Percentiles rank a stretch among this genome's conserved stretches.
phyloP scores from a whole-genome alignment of 2,329 filamentous ascomycete genomes.

The Penicillium brevicompactum region DNA sequence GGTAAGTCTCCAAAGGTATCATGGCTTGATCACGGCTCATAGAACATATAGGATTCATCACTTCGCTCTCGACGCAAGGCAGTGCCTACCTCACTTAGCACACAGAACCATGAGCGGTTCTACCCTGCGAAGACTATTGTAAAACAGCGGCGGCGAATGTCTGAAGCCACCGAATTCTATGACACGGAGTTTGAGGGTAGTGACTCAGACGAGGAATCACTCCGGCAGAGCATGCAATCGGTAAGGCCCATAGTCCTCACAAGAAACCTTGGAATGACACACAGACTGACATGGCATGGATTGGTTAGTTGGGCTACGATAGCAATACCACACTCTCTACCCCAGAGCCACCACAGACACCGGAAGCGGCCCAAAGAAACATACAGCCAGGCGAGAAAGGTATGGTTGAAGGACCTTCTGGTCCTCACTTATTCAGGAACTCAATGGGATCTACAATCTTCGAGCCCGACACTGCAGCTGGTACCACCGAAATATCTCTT shows the following conservation, averaged over 20 bases:
- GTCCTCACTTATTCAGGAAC: slow-evolving; percentile 86
- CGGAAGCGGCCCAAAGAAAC: slow-evolving; percentile 65
- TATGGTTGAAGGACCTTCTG: slow-evolving; percentile 73
- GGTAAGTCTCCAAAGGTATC: background rate
- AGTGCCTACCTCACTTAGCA: slow-evolving; percentile 17
- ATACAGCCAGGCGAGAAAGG: slow-evolving; percentile 58
- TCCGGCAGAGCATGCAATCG: slow-evolving; percentile 56
- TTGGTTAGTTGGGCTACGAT: slow-evolving; percentile 43
- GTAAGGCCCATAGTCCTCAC: slow-evolving; percentile 12
- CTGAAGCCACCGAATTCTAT: slow-evolving; percentile 38
- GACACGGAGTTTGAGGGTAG: slow-evolving; percentile 39
- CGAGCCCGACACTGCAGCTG: slow-evolving; percentile 11
- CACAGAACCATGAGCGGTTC: slow-evolving; percentile 15
- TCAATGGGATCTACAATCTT: slow-evolving; percentile 33
- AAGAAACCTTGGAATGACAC: too few relatives aligned
- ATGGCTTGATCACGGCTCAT: background rate
- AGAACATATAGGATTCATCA: slow-evolving; percentile 12
- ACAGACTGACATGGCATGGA: background rate
- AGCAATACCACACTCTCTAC: slow-evolving; percentile 80
- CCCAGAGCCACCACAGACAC: slow-evolving; percentile 74
- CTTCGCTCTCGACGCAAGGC: slow-evolving; percentile 19
- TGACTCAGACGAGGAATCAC: slow-evolving; percentile 51
- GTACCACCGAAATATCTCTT: slow-evolving; percentile 21
- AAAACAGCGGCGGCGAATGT: slow-evolving; percentile 28
- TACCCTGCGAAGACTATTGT: slow-evolving; percentile 15